Evolutionary conservation across 805 yeast genomes (phyloP), one percentile per base, ranked within the genome.

Genomic region (Danielia oregonensis): DNA sequence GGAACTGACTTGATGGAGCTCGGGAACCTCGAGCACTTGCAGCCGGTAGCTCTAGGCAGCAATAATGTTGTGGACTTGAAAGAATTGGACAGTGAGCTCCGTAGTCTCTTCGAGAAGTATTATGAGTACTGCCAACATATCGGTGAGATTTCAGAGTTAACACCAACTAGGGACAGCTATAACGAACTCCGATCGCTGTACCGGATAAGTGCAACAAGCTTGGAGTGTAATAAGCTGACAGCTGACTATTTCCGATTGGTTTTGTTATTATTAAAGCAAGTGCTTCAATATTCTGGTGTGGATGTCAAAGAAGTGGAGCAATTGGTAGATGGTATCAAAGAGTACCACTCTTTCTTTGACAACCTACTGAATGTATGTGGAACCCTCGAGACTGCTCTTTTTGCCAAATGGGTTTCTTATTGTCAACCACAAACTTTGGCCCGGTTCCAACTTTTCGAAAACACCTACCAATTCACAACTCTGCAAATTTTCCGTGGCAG

Each of bases 401-500:
- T 26, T 17, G 44, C 39, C 19, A 29, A 34, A 22, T 55, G 61
- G 60, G 32, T 48, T 10, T 30, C 37, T 5, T 29, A 28, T 14
- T 49, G 53, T 25, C 25, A 19, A 17, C 42, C 48, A 27, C 17
- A 10, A 10, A 32, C 30, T 4, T 26, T 43, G 7, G 32, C 26
- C 5, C 32, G 35, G 6, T 48, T 39, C 30, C 37, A 36, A 15
- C 12, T 22, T 6, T 56, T 52, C 36, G 63, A 56, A 30, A 54
- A 51, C 33, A 27, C 47, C 5, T 37, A 35, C 15, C 29, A 33
- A 21, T 41, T 52, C 23, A 30, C 39, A 1, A 23, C 22, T 12
- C 11, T 31, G 4, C 19, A 33, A 8, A 30, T 36, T 13, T 45
- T 40, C 24, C 16, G 46, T 26, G 38, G 43, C 25, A 39, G 39